Evolutionary conservation across 345 rosid genomes (phyloP), one percentile per base, ranked within the genome.

Genomic region (Melaleuca alternifolia): DNA sequence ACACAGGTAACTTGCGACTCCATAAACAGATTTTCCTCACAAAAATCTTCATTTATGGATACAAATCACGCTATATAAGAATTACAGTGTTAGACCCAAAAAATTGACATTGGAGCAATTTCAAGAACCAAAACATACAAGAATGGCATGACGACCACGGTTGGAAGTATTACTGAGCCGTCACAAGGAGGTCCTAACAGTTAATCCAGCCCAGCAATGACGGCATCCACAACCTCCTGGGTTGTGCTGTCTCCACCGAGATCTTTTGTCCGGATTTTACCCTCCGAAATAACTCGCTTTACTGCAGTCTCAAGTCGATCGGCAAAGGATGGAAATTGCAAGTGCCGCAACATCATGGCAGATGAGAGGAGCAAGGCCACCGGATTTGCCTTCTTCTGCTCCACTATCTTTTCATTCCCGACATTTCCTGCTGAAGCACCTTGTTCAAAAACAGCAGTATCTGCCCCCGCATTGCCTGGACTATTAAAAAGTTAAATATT

Each of bases 341-440:
- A 89, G 86, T 92, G 94, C 82, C 94, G 88, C 71, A 90, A 89
- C 94, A 92, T 92, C 94, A 92, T 92, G 46, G 94, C 93, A 24
- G 93, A 92, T 12, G 93, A 92, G 59, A 92, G 92, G 61, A 92
- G 94, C 88, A 92, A 46, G 16, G 94, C 94, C 52, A 92, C 93
- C n/a, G 94, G 94, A 79, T 92, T 92, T 86, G 93, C 93, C 86
- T 86, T 91, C 91, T 91, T 92, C 83, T 91, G 89, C 61, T 88
- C 87, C 84, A 88, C 26, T 82, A 89, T 79, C 57, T 89, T 92
- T 77, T 91, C 91, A 51, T 91, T 91, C 5, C 94, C 94, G 44
- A 92, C 94, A 54, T 92, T 92, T 85, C 94, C 94, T 26, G 94
- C 94, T 24, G 93, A 92, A 48, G 94, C 94, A 52, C 94, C 94